Conservation (phyloP, 495 filamentous ascomycete species). For the Acidomyces sp. region DNA sequence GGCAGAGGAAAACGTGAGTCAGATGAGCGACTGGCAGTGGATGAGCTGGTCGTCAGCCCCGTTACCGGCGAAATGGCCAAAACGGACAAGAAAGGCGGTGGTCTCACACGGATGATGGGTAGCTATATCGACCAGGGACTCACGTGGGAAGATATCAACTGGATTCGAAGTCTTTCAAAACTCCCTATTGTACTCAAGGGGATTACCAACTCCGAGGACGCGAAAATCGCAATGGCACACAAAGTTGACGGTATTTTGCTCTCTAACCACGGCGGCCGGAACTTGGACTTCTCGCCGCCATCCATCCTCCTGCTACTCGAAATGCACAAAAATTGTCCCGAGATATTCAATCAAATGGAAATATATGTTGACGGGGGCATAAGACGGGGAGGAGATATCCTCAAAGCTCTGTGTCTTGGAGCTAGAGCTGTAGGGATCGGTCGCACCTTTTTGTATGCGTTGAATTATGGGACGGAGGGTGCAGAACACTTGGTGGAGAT, state of each 20-base stretch:
- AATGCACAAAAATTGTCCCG: constrained; percentile 43
- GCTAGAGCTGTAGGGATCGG: constrained; percentile 21
- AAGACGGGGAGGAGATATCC: constrained; percentile 17
- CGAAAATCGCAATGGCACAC: constrained; percentile 38
- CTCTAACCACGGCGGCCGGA: constrained; percentile 58
- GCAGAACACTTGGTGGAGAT: constrained; percentile 28
- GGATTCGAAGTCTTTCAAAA: constrained; percentile 34
- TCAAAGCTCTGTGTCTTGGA: constrained; percentile 20
- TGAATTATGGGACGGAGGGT: constrained; percentile 18
- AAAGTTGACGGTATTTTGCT: constrained; percentile 47
- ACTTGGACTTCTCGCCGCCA: constrained; percentile 49
- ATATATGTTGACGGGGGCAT: constrained; percentile 47
- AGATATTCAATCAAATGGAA: constrained; percentile 48
- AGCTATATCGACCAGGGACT: constrained; percentile 45
- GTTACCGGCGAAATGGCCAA: constrained; percentile 46
- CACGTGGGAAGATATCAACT: constrained; percentile 31
- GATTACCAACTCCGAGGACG: constrained; percentile 48
- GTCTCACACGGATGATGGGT: constrained; percentile 59
- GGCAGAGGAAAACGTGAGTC: constrained; percentile 25
- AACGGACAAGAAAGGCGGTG: constrained; percentile 56
- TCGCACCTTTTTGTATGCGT: constrained; percentile 17
- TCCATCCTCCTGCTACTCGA: constrained; percentile 51
- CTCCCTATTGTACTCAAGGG: constrained; percentile 51
- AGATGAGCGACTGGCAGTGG: constrained; percentile 29
- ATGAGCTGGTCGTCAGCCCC: constrained; percentile 45